phyloP scores from a whole-genome alignment of 1,284 basidiomycete genomes.

The Apiotrichum gracile region DNA sequence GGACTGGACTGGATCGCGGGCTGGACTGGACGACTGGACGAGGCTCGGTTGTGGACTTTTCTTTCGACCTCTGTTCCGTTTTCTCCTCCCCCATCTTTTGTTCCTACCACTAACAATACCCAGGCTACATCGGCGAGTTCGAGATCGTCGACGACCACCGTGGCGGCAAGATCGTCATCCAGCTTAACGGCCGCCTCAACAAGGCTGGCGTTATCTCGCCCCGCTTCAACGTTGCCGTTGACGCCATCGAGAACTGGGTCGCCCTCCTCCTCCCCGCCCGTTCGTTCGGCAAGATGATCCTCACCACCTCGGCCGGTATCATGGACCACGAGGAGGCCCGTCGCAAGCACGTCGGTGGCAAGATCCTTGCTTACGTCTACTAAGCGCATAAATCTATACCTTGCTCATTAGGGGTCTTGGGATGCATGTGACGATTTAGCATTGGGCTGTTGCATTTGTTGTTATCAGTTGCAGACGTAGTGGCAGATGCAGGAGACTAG shows the following conservation, averaged over 20 bases:
- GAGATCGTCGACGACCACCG: conserved; percentile 99
- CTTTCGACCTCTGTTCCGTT: background rate
- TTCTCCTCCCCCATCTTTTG: background rate
- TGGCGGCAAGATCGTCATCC: conserved; percentile 95
- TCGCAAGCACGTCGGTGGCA: conserved; percentile 76
- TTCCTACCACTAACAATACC: background rate
- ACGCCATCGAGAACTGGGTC: conserved; percentile 64
- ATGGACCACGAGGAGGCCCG: conserved; percentile 99
- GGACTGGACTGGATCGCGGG: background rate
- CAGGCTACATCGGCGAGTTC: conserved; percentile 98
- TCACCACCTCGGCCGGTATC: conserved; percentile 94
- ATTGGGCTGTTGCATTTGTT: background rate
- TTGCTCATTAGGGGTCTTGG: conserved; percentile 13
- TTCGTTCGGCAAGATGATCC: conserved; percentile 94
- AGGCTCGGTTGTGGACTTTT: background rate
- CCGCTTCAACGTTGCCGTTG: conserved; percentile 92
- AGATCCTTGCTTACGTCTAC: conserved; percentile 51
- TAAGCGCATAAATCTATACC: conserved; percentile 22
- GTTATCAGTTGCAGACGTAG: too few relatives aligned
- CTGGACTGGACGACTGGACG: background rate
- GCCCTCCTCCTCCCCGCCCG: conserved; percentile 87
- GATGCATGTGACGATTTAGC: conserved; percentile 15
- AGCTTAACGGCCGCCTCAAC: conserved; percentile 97
- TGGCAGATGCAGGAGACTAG: too few relatives aligned
- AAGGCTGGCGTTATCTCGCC: conserved; percentile 99